Conservation (phyloP, 805 yeast genomes). For the Candida ipomoeae region DNA sequence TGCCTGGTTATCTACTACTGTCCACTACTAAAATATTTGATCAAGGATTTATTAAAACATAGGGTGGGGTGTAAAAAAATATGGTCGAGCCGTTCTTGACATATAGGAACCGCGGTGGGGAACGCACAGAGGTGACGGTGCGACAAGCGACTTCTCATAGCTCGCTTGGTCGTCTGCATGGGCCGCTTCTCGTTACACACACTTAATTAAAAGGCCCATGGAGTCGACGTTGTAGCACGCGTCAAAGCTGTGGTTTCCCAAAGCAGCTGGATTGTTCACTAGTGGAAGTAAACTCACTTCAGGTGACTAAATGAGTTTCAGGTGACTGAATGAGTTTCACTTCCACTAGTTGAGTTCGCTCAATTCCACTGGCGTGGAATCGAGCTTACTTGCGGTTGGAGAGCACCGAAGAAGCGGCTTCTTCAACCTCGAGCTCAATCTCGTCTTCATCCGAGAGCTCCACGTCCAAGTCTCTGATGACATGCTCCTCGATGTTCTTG, state of each 20-base stretch:
- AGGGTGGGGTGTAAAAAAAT: constrained; percentile 8
- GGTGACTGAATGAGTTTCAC: too few relatives aligned
- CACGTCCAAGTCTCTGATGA: constrained; percentile 51
- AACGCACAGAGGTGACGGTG: not conserved
- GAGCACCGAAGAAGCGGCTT: constrained; percentile 7
- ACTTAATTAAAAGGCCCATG: constrained; percentile 9
- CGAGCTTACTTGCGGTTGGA: constrained; percentile 5
- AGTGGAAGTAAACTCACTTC: too few relatives aligned
- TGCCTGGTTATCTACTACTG: too few relatives aligned
- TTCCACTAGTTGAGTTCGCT: too few relatives aligned
- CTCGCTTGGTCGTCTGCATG: not conserved
- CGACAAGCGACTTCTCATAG: not conserved
- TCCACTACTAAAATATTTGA: too few relatives aligned
- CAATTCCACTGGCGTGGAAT: not conserved
- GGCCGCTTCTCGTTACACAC: constrained; percentile 6
- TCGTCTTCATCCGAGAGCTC: constrained; percentile 36
- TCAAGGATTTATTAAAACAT: constrained; percentile 7
- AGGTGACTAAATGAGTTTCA: too few relatives aligned
- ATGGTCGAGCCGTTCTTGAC: constrained; percentile 19
- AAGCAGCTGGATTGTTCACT: too few relatives aligned
- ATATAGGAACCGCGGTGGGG: constrained; percentile 1
- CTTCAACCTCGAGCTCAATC: constrained; percentile 11
- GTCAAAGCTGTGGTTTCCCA: too few relatives aligned
- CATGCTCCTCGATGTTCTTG: constrained; percentile 60
- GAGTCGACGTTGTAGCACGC: not conserved